Conservation (phyloP, 768 basidiomycete genomes). For the Hygrocybe punicea region DNA sequence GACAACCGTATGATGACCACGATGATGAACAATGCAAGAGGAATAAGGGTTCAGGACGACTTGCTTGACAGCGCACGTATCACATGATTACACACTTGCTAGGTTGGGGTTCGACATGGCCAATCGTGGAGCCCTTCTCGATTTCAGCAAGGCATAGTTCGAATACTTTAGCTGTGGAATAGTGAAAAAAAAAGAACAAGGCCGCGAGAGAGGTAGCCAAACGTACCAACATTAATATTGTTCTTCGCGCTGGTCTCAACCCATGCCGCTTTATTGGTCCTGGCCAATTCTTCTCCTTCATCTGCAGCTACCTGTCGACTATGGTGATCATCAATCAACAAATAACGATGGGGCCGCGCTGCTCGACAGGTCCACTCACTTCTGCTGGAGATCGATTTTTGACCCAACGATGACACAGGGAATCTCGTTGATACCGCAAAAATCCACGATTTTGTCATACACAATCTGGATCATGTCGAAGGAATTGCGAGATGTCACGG, state of each 20-base stretch:
- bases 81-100: slow-evolving; percentile 57
- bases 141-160: slow-evolving; percentile 82
- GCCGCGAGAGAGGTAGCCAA: slow-evolving; percentile 5
- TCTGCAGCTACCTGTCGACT: slow-evolving; percentile 69
- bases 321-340: slow-evolving; percentile 24
- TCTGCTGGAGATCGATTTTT: slow-evolving; percentile 76
- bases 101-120: slow-evolving; percentile 38
- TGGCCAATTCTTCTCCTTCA: slow-evolving; percentile 77
- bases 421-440: slow-evolving; percentile 76
- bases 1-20: not conserved
- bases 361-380: slow-evolving; percentile 44
- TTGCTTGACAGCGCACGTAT: not conserved
- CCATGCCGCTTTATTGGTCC: slow-evolving; percentile 69
- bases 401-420: slow-evolving; percentile 95
- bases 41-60: not conserved
- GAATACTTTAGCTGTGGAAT: slow-evolving; percentile 66
- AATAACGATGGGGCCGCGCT: slow-evolving; percentile 11
- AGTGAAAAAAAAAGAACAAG: slow-evolving; percentile 7
- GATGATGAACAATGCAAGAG: not conserved
- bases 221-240: slow-evolving; percentile 85
- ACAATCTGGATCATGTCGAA: slow-evolving; percentile 95
- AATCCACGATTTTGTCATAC: slow-evolving; percentile 90
- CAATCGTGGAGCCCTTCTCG: slow-evolving; percentile 59
- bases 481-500: slow-evolving; percentile 81
- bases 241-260: slow-evolving; percentile 88